A percentile compares a stretch with the other conserved stretches of the same genome.
phyloP scores from a whole-genome alignment of 2,329 filamentous ascomycete genomes.

The Neoascochyta sp. region DNA sequence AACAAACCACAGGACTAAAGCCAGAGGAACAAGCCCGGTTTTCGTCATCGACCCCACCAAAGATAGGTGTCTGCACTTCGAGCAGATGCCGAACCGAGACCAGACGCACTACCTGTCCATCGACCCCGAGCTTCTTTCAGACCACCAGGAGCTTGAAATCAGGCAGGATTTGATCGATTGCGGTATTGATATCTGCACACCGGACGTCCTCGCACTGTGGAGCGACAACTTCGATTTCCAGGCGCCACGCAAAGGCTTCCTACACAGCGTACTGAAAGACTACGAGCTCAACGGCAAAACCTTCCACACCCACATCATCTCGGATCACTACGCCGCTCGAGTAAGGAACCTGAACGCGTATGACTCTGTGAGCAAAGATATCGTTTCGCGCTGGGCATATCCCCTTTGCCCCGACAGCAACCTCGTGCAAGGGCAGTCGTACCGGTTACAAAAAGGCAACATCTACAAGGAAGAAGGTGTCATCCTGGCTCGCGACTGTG shows the following conservation, averaged over 20 bases:
- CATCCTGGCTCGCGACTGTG: slow-evolving; percentile 66
- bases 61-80: slow-evolving; percentile 85
- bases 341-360: slow-evolving; percentile 85
- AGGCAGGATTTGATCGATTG: slow-evolving; percentile 88
- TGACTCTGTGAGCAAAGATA: slow-evolving; percentile 80
- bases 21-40: slow-evolving; percentile 69
- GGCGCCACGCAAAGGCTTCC: slow-evolving; percentile 78
- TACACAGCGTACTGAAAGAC: slow-evolving; percentile 91
- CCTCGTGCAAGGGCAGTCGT: slow-evolving; percentile 71
- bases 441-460: slow-evolving; percentile 64
- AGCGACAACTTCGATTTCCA: slow-evolving; percentile 98
- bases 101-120: slow-evolving; percentile 65
- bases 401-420: slow-evolving; percentile 89
- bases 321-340: slow-evolving; percentile 79
- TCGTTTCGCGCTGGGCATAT: slow-evolving; percentile 83
- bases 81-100: slow-evolving; percentile 74
- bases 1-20: slow-evolving; percentile 70
- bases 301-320: slow-evolving; percentile 85
- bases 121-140: slow-evolving; percentile 73
- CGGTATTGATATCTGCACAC: slow-evolving; percentile 95
- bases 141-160: slow-evolving; percentile 72
- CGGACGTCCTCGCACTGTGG: slow-evolving; percentile 91
- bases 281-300: slow-evolving; percentile 96
- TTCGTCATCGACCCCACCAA: slow-evolving; percentile 82
- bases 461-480: slow-evolving; percentile 78